These are phyloP conservation scores for Yamadazyma akitaensis DNA, from an alignment of 805 yeast species.

Conservation along the genomic window DNA sequence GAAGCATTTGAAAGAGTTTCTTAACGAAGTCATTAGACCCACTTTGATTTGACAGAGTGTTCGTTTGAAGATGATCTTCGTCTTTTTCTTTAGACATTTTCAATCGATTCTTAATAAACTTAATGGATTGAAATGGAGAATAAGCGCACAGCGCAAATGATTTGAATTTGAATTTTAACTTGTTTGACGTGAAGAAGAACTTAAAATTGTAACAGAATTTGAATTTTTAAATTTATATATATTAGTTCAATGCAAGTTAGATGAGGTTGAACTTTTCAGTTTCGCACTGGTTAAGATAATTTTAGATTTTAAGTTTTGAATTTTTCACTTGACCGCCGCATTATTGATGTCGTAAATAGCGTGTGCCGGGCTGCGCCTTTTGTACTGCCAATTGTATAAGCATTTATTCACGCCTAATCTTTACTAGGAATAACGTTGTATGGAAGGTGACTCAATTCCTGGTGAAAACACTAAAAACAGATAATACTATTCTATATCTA, in stretches of 20 bases:
- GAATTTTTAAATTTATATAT: background rate
- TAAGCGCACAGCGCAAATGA: background rate
- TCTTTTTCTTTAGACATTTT: constrained; percentile 6
- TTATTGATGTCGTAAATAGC: background rate
- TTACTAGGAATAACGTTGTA: too few relatives aligned
- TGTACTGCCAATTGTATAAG: background rate
- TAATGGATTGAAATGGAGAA: background rate
- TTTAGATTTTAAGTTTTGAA: background rate
- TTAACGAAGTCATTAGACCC: constrained; percentile 79
- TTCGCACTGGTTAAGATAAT: background rate
- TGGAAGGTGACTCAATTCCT: too few relatives aligned
- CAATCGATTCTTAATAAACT: background rate
- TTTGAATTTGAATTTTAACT: too few relatives aligned
- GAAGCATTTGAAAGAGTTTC: constrained; percentile 79
- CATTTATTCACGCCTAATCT: too few relatives aligned
- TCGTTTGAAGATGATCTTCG: constrained; percentile 13
- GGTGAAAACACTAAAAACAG: too few relatives aligned
- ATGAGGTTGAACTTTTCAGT: background rate
- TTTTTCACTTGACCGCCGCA: background rate
- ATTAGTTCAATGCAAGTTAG: background rate
- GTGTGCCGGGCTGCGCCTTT: constrained; percentile 1
- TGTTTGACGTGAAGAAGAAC: background rate
- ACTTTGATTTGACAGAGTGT: constrained; percentile 30
- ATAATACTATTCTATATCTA: too few relatives aligned
- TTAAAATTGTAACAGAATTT: too few relatives aligned